Percentiles rank a stretch among this genome's conserved stretches.
These are phyloP conservation scores for Aspergillus sp. DNA, from an alignment of 2,329 filamentous ascomycete genomes.

Conservation along the genomic window DNA sequence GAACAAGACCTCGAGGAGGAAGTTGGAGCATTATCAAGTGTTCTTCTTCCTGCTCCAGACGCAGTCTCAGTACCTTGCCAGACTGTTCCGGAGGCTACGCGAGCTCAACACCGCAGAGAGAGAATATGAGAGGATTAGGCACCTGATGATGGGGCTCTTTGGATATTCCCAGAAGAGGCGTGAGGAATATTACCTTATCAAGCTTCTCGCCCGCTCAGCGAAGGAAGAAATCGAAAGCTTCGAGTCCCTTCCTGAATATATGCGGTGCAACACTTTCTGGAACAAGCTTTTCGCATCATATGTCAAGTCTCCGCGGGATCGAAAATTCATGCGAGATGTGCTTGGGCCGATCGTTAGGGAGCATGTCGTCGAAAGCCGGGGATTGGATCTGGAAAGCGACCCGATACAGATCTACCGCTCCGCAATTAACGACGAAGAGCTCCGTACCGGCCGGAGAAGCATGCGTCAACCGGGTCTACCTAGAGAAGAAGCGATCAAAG, in stretches of 20 bases:
- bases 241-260: constrained; percentile 67
- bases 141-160: constrained; percentile 91
- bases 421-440: constrained; percentile 92
- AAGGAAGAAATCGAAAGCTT: constrained; percentile 75
- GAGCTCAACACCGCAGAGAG: constrained; percentile 81
- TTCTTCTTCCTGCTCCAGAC: constrained; percentile 96
- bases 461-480: constrained; percentile 73
- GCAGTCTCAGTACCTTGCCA: constrained; percentile 85
- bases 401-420: constrained; percentile 95
- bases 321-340: constrained; percentile 83
- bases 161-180: constrained; percentile 94
- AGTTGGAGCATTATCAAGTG: constrained; percentile 93
- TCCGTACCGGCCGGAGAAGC: constrained; percentile 79
- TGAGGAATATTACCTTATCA: constrained; percentile 93
- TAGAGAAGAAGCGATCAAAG: constrained; percentile 87
- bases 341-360: constrained; percentile 78
- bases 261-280: constrained; percentile 90
- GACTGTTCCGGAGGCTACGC: constrained; percentile 73
- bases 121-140: constrained; percentile 84
- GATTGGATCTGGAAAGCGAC: constrained; percentile 88
- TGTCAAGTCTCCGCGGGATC: constrained; percentile 78
- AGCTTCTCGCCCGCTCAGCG: constrained; percentile 72
- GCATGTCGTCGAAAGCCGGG: constrained; percentile 85
- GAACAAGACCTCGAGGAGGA: constrained; percentile 92
- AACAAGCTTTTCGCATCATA: constrained; percentile 77